Evolutionary conservation across 202 grass and related monocot genomes (phyloP), one percentile per base, ranked within the genome.

Genomic region (Saccharum hybrid): DNA sequence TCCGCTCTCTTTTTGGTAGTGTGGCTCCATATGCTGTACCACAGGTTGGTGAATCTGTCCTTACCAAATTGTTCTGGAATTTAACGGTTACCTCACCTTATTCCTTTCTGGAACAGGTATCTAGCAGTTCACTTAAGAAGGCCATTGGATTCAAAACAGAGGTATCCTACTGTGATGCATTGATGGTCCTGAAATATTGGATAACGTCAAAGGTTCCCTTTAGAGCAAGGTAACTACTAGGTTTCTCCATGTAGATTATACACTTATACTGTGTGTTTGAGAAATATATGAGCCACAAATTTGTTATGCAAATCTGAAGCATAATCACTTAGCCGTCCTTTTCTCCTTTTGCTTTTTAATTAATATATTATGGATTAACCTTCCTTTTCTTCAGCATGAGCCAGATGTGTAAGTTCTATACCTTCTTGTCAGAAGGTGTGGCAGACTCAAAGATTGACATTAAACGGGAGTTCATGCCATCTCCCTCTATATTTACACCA

Each of bases 381-480:
- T 81, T 28, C 60, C 49, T 81, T 80, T 93, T 85, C 77, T 93
- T 74, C 89, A 98, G 96, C 83, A 78, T 90, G 60, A 72, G 69
- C 85, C 93, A 98, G 89, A 98, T 98, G 93, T 82, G 85, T 60
- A 98, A 85, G 75, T 86, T 98, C 62, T 98, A 95, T 63, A 89
- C 87, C 59, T 95, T 88, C 42, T 71, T 98, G 71, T 95, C 89
- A 42, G 91, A 90, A 66, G 88, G 90, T 43, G 84, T 85, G 67
- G 23, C 83, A 3, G 80, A 86, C 80, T 82, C 84, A 85, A 92
- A 86, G 66, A 49, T 98, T 85, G 87, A 90, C 52, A 81, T 92
- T 66, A 98, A 88, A 78, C 73, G 28, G 74, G 89, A 94, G 62
- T 93, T 98, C 40, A 46, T 89, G 56, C 83, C 79, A 80, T 83